Percentiles rank a stretch among this genome's conserved stretches.
Conservation (phyloP, 495 filamentous ascomycete species). For the Aspergillus mulundensis region DNA sequence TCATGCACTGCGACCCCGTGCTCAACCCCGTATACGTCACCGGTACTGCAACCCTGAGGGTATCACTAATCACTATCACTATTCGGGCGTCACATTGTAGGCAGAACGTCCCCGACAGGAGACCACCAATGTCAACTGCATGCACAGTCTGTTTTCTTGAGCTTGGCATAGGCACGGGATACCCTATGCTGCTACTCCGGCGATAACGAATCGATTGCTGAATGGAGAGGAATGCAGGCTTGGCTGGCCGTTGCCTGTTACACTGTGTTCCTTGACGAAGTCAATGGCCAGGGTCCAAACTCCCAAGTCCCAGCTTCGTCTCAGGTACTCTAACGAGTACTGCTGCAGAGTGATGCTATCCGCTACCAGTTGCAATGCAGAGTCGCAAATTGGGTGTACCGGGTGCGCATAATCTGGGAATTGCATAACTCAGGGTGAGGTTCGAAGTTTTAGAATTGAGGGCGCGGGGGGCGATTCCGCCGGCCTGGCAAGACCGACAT, state of each 20-base stretch:
- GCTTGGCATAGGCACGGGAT: background rate
- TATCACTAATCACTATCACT: background rate
- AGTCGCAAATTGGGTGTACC: no score
- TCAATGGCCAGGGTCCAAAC: background rate
- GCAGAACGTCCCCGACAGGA: background rate
- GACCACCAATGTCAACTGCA: background rate
- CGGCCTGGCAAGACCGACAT: background rate
- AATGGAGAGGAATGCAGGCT: background rate
- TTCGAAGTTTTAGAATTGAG: background rate
- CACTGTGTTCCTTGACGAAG: background rate
- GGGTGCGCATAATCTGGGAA: no score
- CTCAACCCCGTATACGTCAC: background rate
- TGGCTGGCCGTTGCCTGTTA: constrained; percentile 3
- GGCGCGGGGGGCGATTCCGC: background rate
- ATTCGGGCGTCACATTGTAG: background rate
- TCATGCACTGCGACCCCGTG: background rate
- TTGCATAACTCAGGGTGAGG: no score
- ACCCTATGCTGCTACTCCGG: background rate
- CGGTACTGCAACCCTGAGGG: background rate
- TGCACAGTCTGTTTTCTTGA: background rate
- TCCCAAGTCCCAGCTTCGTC: no score
- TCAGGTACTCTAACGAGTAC: no score
- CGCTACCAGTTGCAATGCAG: no score
- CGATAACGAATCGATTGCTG: background rate
- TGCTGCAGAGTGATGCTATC: background rate